A percentile compares a stretch with the other conserved stretches of the same genome.
These are phyloP conservation scores for Cladosporium colombiae DNA, from an alignment of 2,329 filamentous ascomycete genomes.

Conservation along the genomic window DNA sequence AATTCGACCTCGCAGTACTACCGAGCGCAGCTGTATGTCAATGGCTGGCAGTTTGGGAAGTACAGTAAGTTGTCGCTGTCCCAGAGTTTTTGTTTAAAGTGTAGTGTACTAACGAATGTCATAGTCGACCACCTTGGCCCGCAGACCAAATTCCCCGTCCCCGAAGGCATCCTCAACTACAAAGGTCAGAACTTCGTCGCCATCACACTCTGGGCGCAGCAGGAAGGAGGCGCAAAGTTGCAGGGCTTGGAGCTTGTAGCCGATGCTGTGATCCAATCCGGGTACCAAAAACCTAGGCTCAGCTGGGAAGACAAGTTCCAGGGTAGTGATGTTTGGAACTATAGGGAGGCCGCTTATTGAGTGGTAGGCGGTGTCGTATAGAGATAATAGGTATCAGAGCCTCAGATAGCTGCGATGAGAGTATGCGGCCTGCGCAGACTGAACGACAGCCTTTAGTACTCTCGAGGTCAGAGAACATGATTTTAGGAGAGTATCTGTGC, in stretches of 20 bases:
- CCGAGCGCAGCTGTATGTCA: constrained; percentile 68
- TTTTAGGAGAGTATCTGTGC: not conserved
- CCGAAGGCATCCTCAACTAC: constrained; percentile 69
- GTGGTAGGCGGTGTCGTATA: not conserved
- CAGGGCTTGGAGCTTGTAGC: constrained; percentile 54
- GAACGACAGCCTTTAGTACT: not conserved
- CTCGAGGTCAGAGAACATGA: not conserved
- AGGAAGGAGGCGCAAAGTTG: constrained; percentile 56
- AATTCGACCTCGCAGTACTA: constrained; percentile 43
- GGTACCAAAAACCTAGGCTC: constrained; percentile 26
- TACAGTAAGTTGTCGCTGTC: constrained; percentile 38
- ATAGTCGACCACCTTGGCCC: constrained; percentile 65
- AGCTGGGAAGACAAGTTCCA: constrained; percentile 9
- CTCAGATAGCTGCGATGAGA: not conserved
- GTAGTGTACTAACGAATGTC: not conserved
- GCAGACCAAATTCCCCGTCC: constrained; percentile 67
- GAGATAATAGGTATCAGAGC: not conserved
- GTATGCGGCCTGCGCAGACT: not conserved
- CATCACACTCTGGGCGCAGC: constrained; percentile 65
- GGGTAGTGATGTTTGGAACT: not conserved
- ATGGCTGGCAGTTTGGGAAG: constrained; percentile 73
- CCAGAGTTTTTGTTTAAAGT: too few relatives aligned
- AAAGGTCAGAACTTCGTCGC: constrained; percentile 66
- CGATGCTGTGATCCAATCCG: constrained; percentile 54
- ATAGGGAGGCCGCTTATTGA: constrained; percentile 15